Percentiles rank a stretch among this genome's conserved stretches.
Evolutionary conservation across 2,329 filamentous ascomycete genomes (phyloP).

Genomic region (Stagonosporopsis tanaceti): DNA sequence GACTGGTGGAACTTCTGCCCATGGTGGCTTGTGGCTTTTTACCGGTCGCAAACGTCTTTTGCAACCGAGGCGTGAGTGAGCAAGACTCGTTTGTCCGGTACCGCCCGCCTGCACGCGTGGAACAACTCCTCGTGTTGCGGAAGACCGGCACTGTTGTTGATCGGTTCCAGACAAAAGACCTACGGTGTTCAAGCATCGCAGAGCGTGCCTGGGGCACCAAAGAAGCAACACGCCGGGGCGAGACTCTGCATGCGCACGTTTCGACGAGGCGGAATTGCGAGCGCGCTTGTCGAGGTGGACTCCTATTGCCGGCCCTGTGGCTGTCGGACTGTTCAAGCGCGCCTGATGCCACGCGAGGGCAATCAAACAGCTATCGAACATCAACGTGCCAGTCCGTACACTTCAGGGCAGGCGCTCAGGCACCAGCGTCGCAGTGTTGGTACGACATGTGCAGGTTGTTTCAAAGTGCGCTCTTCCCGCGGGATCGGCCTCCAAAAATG

Average conservation of each 20-base stretch:
- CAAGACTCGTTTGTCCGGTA: background rate
- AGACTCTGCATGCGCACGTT: conserved; percentile 9
- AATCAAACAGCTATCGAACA: conserved; percentile 4
- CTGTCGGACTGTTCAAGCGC: background rate
- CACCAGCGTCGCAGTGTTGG: conserved; percentile 5
- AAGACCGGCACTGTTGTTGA: background rate
- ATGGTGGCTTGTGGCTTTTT: conserved; percentile 4
- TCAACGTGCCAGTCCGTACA: background rate
- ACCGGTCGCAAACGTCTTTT: background rate
- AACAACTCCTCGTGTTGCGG: background rate
- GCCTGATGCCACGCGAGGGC: background rate
- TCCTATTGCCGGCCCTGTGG: background rate
- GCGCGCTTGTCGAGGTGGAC: background rate
- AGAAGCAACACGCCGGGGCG: background rate
- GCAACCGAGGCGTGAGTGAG: background rate
- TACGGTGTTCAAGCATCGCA: background rate
- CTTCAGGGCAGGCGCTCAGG: conserved; percentile 1
- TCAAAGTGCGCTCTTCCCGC: conserved; percentile 2
- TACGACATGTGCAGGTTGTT: conserved; percentile 5
- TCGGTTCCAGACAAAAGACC: background rate
- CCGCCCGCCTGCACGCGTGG: background rate
- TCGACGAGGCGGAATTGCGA: conserved; percentile 9
- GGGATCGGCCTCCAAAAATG: conserved; percentile 8
- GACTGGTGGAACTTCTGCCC: conserved; percentile 11
- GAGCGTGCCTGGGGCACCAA: background rate